Percentiles rank a stretch among this genome's conserved stretches.
These are phyloP conservation scores for Juncus inflexus DNA, from an alignment of 176 grass and related monocot species.

Conservation along the genomic window DNA sequence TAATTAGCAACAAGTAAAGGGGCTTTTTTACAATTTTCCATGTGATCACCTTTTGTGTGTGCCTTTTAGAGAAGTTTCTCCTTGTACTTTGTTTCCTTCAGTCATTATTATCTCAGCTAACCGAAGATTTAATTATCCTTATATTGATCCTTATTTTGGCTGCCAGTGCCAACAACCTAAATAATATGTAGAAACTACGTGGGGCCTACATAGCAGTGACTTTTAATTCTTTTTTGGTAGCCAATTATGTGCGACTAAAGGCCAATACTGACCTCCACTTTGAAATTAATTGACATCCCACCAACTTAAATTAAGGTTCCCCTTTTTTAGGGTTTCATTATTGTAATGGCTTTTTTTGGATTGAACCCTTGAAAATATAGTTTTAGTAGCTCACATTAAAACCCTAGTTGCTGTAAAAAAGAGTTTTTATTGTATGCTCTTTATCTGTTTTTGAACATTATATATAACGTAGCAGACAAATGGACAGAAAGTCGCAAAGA, in stretches of 20 bases:
- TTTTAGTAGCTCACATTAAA: no score
- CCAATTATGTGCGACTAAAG: constrained; percentile 13
- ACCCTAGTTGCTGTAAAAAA: no score
- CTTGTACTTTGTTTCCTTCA: constrained; percentile 2
- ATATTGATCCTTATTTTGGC: constrained; percentile 25
- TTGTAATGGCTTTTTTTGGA: constrained; percentile 11
- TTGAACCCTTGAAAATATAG: neutral
- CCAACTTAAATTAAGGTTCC: constrained; percentile 21
- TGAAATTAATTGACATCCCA: constrained; percentile 23
- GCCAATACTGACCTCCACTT: constrained; percentile 27
- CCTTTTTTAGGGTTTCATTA: constrained; percentile 6
- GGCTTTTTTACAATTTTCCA: no score
- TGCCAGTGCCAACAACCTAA: constrained; percentile 18
- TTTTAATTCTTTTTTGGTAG: neutral
- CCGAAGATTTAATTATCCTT: neutral
- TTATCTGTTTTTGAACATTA: no score
- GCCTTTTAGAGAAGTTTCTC: constrained; percentile 16
- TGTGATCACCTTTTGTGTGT: neutral
- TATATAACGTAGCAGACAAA: no score
- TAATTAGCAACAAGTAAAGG: no score
- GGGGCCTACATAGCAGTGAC: neutral
- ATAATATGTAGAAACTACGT: neutral
- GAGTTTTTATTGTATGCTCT: no score
- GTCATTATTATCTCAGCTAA: constrained; percentile 14
- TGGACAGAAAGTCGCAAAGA: no score